Percentiles rank a stretch among this genome's conserved stretches.
Evolutionary conservation across 2,329 filamentous ascomycete species (phyloP).

Genomic region (Epichloe sibirici): DNA sequence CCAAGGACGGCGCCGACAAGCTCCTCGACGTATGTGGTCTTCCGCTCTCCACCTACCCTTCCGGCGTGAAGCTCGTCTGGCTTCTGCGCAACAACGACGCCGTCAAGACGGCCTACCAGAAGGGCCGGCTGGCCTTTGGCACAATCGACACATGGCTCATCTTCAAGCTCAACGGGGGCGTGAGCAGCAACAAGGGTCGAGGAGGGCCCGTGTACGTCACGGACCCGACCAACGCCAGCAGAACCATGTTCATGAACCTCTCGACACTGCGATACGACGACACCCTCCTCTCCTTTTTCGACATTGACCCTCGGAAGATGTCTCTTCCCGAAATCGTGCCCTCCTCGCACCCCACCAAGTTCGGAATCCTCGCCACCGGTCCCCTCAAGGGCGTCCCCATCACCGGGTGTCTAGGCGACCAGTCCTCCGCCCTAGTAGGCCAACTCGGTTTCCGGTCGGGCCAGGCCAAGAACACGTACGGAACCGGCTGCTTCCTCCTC

Average conservation of each 20-base stretch:
- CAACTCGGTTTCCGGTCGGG: constrained; percentile 76
- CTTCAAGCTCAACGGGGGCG: too few relatives aligned
- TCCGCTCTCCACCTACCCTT: too few relatives aligned
- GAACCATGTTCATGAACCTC: constrained; percentile 93
- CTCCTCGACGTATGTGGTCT: constrained; percentile 40
- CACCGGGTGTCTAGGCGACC: constrained; percentile 76
- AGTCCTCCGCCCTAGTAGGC: constrained; percentile 75
- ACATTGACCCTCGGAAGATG: constrained; percentile 50
- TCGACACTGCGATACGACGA: constrained; percentile 70
- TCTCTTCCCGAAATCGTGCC: too few relatives aligned
- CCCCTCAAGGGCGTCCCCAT: constrained; percentile 51
- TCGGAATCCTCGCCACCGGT: too few relatives aligned
- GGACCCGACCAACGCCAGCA: constrained; percentile 75
- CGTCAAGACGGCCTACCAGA: too few relatives aligned
- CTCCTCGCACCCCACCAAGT: too few relatives aligned
- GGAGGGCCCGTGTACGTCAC: constrained; percentile 61
- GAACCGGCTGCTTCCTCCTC: constrained; percentile 78
- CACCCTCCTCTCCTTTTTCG: constrained; percentile 65
- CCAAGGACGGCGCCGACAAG: constrained; percentile 52
- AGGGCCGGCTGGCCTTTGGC: too few relatives aligned
- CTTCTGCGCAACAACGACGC: too few relatives aligned
- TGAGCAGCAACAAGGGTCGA: too few relatives aligned
- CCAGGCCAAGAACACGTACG: constrained; percentile 82
- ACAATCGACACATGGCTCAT: too few relatives aligned
- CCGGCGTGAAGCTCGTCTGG: too few relatives aligned